Base-by-base conservation (phyloP, 2,329 filamentous ascomycete species). In the Penicillium digitatum region DNA sequence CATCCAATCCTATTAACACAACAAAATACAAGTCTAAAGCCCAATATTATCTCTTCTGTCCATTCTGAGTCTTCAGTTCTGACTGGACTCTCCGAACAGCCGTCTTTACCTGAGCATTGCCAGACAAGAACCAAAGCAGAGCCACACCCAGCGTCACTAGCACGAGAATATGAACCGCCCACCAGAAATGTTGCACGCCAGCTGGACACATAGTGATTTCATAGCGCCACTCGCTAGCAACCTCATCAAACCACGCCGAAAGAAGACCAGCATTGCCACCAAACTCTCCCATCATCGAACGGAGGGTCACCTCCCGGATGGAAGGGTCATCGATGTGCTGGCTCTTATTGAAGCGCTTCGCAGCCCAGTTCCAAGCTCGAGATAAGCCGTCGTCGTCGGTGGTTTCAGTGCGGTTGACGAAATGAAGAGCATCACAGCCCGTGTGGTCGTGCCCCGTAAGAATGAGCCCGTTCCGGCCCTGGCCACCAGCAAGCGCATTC, bases 281-380 rank as follows among this genome's bases (percentile, higher is more conserved):
- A 73, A 88, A 99, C 54, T 89, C 89, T 53, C 94, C 94, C 94
- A 99, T 99, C 91, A 99, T 97, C 72, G 90, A 96, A 56, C 92
- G 86, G 2, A 99, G 88, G 0, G 94, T 99, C 61, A 97, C 85
- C 74, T 99, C 94, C 27, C 93, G 81, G 6, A 96, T 78, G 67
- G 22, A 86, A 58, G 56, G 70, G 1, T 56, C 57, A 10, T 60
- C 29, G 1, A 54, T 45, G 42, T 31, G 42, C 46, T 39, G 37
- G 16, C 12, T 56, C 35, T 32, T 18, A 40, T 37, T 52, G 44
- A 70, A 75, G 18, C 70, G 69, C 55, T 50, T 66, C 20, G 73
- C 72, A 48, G 66, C 65, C 74, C 74, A 77, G 24, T 62, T 61
- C 69, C 70, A 72, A 32, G 43, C 45, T 34, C 52, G 59, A 20